Evolutionary conservation across 352 stramenopile genomes (phyloP).

Genomic region (Pythium folliculosum): DNA sequence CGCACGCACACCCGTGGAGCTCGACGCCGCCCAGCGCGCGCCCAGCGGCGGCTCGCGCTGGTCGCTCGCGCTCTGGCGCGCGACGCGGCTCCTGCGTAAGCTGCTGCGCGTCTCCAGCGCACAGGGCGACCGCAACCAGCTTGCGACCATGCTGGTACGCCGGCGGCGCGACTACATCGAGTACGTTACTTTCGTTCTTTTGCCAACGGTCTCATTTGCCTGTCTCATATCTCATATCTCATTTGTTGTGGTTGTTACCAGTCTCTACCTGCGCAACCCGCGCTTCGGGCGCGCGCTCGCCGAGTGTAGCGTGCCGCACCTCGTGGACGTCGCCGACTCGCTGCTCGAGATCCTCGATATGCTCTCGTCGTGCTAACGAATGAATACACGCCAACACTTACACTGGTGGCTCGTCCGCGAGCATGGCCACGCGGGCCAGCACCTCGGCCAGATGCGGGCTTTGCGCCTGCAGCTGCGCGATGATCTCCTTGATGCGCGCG

Average conservation of each 20-base stretch:
- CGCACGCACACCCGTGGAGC: conserved; percentile 21
- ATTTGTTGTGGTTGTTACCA: conserved; percentile 14
- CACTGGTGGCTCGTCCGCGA: conserved; percentile 70
- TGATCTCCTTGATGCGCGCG: conserved; percentile 60
- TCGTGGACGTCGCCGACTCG: conserved; percentile 33
- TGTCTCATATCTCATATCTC: conserved; percentile 4
- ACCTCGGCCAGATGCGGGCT: conserved; percentile 85
- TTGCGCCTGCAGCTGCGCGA: conserved; percentile 58
- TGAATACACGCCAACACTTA: conserved; percentile 7
- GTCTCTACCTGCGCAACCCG: conserved; percentile 48
- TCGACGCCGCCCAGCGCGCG: conserved; percentile 2
- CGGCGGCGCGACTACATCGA: conserved; percentile 50
- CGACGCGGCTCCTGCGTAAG: conserved; percentile 40
- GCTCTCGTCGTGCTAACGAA: conserved; percentile 6
- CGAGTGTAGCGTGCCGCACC: conserved; percentile 28
- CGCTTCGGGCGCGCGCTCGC: conserved; percentile 33
- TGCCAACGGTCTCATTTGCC: background rate
- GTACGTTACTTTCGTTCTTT: too few relatives aligned
- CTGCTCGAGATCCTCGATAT: conserved; percentile 39
- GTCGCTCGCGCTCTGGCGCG: conserved; percentile 55
- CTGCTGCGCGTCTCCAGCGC: conserved; percentile 31
- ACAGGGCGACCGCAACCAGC: conserved; percentile 4
- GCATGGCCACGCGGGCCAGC: conserved; percentile 72
- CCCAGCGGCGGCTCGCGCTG: conserved; percentile 20
- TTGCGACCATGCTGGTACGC: conserved; percentile 32